Percentiles rank a stretch among this genome's conserved stretches.
phyloP scores from a whole-genome alignment of 1,284 basidiomycete species.

The Fomitopsis betulina region DNA sequence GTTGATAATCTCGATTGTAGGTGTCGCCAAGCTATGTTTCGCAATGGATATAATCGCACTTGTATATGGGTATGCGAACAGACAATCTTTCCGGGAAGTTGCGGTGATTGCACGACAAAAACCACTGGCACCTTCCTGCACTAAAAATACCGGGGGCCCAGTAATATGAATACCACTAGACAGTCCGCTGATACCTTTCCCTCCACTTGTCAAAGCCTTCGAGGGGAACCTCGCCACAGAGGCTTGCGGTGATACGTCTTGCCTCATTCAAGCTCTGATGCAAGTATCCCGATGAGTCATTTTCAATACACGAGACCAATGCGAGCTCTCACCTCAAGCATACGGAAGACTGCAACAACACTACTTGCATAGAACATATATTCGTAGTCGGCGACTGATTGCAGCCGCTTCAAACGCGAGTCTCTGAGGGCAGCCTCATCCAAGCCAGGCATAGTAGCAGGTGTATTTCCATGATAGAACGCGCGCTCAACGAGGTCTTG shows the following conservation, averaged over 20 bases:
- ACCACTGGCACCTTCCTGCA: too few species aligned
- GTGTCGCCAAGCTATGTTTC: too few species aligned
- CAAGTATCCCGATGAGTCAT: not conserved
- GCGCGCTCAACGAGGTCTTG: slow-evolving; percentile 39
- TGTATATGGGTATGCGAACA: too few species aligned
- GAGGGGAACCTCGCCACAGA: slow-evolving; percentile 46
- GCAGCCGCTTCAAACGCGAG: slow-evolving; percentile 17
- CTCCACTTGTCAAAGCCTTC: slow-evolving; percentile 40
- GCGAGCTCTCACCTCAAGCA: slow-evolving; percentile 32
- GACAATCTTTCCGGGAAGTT: too few species aligned
- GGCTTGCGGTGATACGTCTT: slow-evolving; percentile 33
- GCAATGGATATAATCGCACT: too few species aligned
- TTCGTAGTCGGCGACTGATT: slow-evolving; percentile 30
- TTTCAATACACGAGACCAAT: not conserved
- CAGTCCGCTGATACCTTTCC: slow-evolving; percentile 19
- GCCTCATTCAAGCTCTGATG: slow-evolving; percentile 39
- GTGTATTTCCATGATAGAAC: slow-evolving; percentile 34
- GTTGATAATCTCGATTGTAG: too few species aligned
- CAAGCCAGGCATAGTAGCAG: slow-evolving; percentile 10
- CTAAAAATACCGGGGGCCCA: too few species aligned
- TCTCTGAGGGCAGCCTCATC: slow-evolving; percentile 17
- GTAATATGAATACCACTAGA: not conserved
- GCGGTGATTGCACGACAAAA: too few species aligned
- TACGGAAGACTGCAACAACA: slow-evolving; percentile 39
- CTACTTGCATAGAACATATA: slow-evolving; percentile 45